Evolutionary conservation across 352 stramenopile species (phyloP).

Genomic region (Aphanomyces cochlioides): DNA sequence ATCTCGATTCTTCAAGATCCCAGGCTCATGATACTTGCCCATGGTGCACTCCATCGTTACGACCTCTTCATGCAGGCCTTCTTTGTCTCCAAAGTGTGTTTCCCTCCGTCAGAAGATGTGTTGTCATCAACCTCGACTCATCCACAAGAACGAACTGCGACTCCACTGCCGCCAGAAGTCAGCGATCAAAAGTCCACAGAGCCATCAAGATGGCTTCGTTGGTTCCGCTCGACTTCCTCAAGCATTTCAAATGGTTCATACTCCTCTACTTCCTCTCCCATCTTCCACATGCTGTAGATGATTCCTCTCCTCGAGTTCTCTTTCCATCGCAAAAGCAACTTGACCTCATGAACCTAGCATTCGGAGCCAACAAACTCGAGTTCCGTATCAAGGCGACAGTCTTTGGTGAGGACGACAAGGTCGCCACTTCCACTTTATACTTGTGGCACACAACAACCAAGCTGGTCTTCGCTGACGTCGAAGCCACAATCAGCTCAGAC

Average conservation of each 20-base stretch:
- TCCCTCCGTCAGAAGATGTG: conserved; percentile 54
- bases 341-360: conserved; percentile 48
- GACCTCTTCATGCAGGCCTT: conserved; percentile 56
- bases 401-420: conserved; percentile 33
- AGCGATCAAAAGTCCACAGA: too few relatives aligned
- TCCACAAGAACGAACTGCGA: too few relatives aligned
- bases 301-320: background rate
- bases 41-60: conserved; percentile 57
- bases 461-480: conserved; percentile 78
- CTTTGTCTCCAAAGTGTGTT: conserved; percentile 60
- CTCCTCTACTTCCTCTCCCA: background rate
- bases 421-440: conserved; percentile 59
- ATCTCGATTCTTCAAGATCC: conserved; percentile 47
- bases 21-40: conserved; percentile 56
- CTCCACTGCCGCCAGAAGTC: too few relatives aligned
- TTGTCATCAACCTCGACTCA: too few relatives aligned
- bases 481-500: conserved; percentile 50
- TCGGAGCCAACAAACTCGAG: conserved; percentile 66
- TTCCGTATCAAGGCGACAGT: conserved; percentile 46
- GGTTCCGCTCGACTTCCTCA: conserved; percentile 14
- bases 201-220: background rate
- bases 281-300: too few relatives aligned
- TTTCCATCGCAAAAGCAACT: conserved; percentile 58
- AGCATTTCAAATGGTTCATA: background rate
- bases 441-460: conserved; percentile 68